Evolutionary conservation across 768 basidiomycete species (phyloP).

Genomic region (Phylloporus sp.): DNA sequence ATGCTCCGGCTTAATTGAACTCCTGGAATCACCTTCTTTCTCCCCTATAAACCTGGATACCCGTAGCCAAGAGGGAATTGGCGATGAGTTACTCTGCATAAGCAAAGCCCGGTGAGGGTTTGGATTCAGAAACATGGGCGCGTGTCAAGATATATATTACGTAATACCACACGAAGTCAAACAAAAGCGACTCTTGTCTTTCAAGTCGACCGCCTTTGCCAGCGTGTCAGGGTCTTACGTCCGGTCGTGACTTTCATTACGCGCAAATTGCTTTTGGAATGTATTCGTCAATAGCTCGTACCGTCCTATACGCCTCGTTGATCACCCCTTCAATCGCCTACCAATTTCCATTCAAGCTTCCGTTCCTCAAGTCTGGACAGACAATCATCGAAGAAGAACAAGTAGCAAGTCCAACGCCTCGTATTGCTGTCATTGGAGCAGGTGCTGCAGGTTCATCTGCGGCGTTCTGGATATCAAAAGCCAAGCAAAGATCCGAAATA

Average conservation of each 20-base stretch:
- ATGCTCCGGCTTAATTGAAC: slow-evolving; percentile 82
- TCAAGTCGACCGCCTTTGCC: too few relatives aligned
- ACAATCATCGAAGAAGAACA: slow-evolving; percentile 18
- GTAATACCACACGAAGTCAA: too few relatives aligned
- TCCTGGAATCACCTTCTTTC: slow-evolving; percentile 34
- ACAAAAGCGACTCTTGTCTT: background rate
- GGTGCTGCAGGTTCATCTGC: slow-evolving; percentile 85
- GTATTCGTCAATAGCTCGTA: slow-evolving; percentile 13
- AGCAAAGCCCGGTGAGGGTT: slow-evolving; percentile 30
- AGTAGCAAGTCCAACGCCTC: slow-evolving; percentile 32
- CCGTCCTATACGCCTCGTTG: slow-evolving; percentile 21
- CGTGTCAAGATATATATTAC: slow-evolving; percentile 7
- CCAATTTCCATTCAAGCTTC: slow-evolving; percentile 51
- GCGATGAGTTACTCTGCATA: slow-evolving; percentile 52
- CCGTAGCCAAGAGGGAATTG: slow-evolving; percentile 39
- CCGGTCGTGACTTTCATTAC: background rate
- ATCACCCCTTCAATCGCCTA: slow-evolving; percentile 27
- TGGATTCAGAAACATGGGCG: too few relatives aligned
- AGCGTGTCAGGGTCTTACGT: background rate
- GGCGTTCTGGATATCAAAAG: slow-evolving; percentile 78
- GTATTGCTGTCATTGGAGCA: slow-evolving; percentile 85
- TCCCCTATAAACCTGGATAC: slow-evolving; percentile 48
- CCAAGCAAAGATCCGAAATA: slow-evolving; percentile 62
- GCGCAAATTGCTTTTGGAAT: slow-evolving; percentile 4
- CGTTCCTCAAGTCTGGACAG: slow-evolving; percentile 44